Evolutionary conservation across 2,329 filamentous ascomycete species (phyloP).

Genomic region (Fusarium drepaniforme): DNA sequence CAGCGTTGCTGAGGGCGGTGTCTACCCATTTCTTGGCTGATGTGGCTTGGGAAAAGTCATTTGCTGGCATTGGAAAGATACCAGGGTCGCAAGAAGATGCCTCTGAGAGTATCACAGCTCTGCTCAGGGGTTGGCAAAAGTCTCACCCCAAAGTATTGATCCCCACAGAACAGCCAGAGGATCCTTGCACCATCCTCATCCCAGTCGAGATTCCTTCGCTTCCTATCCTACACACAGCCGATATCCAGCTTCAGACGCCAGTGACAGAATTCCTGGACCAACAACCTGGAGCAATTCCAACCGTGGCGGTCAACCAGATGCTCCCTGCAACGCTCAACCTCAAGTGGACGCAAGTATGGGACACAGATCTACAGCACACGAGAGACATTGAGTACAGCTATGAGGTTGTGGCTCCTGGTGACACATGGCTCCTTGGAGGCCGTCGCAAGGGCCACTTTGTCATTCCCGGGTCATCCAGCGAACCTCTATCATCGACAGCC

Average conservation of each 20-base stretch:
- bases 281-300: constrained; percentile 52
- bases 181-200: constrained; percentile 79
- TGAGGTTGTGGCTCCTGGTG: constrained; percentile 79
- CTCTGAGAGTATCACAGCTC: constrained; percentile 38
- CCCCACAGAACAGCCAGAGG: constrained; percentile 37
- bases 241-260: constrained; percentile 66
- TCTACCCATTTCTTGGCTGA: constrained; percentile 61
- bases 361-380: constrained; percentile 56
- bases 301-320: constrained; percentile 73
- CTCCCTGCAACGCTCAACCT: constrained; percentile 72
- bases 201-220: constrained; percentile 90
- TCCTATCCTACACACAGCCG: constrained; percentile 84
- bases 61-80: constrained; percentile 62
- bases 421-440: constrained; percentile 88
- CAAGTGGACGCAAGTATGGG: constrained; percentile 73
- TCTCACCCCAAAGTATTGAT: constrained; percentile 45
- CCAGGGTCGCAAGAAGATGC: constrained; percentile 51
- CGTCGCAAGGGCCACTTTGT: constrained; percentile 83
- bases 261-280: constrained; percentile 47
- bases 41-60: constrained; percentile 62
- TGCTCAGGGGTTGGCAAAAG: constrained; percentile 51
- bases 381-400: constrained; percentile 82
- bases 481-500: constrained; percentile 57
- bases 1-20: constrained; percentile 65
- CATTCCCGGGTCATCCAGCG: constrained; percentile 59